Evolutionary conservation across 2,329 filamentous ascomycete genomes (phyloP), one percentile per base, ranked within the genome.

Genomic region (Colletotrichum tropicicola): DNA sequence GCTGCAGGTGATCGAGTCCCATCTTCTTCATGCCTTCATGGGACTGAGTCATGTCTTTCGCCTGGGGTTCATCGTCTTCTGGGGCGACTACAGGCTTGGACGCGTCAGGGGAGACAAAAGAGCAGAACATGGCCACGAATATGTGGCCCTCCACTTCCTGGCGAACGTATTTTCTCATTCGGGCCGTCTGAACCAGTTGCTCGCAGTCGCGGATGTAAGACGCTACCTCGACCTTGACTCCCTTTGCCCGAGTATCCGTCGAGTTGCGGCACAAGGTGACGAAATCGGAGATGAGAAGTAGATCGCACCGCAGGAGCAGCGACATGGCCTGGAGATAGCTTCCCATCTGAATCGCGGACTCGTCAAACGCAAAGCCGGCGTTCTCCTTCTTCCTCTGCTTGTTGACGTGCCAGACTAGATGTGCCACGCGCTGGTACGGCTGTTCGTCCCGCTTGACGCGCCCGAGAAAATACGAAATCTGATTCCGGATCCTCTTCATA

Each of bases 111-210:
- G 73, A 72, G 35, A 83, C 79, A 3, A 88, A 72, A 1, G 78
- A 80, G 43, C 78, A 80, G 30, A 86, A 80, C 6, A 83, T 79
- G 0, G 82, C 83, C 25, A 79, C 79, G 66, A 83, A 85, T 23
- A 89, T 74, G 44, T 83, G 76, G 0, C 80, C 84, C 69, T 89
- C 84, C 0, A 80, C 77, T 63, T 84, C 73, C n/a, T 84, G 80
- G 4, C 79, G 74, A 1, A 78, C 72, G 28, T 80, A 75, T 5
- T 72, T 74, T 0, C 77, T 72, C 1, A 39, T 54, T 2, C 45
- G 55, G 0, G 85, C 83, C 0, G 71, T 69, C 0, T 76, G 35
- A n/a, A 82, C 77, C 9, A 88, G 71, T 0, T 43, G 48, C 1
- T 74, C 52, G 65, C 83, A 85, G 9, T 82, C 78, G 1, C 71